Percentiles rank a stretch among this genome's conserved stretches.
These are phyloP conservation scores for Galerina sulciceps DNA, from an alignment of 768 basidiomycete species.

Conservation along the genomic window DNA sequence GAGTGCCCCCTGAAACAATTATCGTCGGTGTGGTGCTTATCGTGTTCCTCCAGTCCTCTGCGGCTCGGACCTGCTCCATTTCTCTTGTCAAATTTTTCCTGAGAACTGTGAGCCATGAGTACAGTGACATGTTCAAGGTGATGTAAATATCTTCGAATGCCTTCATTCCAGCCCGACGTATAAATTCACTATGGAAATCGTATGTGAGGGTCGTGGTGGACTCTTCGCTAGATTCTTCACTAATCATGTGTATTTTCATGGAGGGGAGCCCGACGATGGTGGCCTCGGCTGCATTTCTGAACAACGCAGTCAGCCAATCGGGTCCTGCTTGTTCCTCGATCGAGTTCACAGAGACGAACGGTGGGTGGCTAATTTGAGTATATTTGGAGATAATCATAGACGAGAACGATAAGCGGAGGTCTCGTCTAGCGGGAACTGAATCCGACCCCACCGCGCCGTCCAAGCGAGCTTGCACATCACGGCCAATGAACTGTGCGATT, in stretches of 20 bases:
- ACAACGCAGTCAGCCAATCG: slow-evolving; percentile 63
- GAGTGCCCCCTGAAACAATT: slow-evolving; percentile 23
- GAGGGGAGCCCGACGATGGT: slow-evolving; percentile 82
- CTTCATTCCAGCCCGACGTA: slow-evolving; percentile 52
- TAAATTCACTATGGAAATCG: slow-evolving; percentile 74
- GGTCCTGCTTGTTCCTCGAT: slow-evolving; percentile 39
- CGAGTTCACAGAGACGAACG: slow-evolving; percentile 33
- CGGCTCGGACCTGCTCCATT: slow-evolving; percentile 72
- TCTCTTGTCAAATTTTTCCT: slow-evolving; percentile 78
- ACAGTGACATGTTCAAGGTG: slow-evolving; percentile 80
- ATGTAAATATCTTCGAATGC: slow-evolving; percentile 82
- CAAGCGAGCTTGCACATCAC: slow-evolving; percentile 70
- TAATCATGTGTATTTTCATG: slow-evolving; percentile 83
- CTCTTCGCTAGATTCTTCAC: slow-evolving; percentile 58
- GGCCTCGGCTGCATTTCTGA: slow-evolving; percentile 67
- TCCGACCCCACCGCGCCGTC: slow-evolving; percentile 63
- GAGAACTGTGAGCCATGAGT: slow-evolving; percentile 80
- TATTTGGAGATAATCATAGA: slow-evolving; percentile 79
- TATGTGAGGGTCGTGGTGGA: slow-evolving; percentile 53
- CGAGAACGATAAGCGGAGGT: slow-evolving; percentile 73
- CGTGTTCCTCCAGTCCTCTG: slow-evolving; percentile 56
- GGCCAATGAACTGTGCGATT: slow-evolving; percentile 75
- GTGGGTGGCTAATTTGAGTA: slow-evolving; percentile 59
- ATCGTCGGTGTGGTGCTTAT: slow-evolving; percentile 32
- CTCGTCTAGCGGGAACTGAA: slow-evolving; percentile 54